A percentile compares a stretch with the other conserved stretches of the same genome.
Evolutionary conservation across 257 asterid species (phyloP).

Genomic region (Misopates orontium): DNA sequence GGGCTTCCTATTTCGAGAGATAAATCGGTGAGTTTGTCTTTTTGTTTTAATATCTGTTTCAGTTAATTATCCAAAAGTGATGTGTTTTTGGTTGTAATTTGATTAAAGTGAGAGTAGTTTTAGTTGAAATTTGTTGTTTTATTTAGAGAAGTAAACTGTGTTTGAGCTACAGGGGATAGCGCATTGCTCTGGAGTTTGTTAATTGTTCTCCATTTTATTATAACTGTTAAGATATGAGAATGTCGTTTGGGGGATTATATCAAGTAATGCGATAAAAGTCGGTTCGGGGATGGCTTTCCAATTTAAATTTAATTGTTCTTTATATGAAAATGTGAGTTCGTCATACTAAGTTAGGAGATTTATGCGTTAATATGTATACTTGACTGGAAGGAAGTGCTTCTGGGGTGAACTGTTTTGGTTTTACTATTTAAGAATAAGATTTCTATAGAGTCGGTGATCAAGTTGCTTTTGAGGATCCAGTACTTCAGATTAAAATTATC

Average conservation of each 20-base stretch:
- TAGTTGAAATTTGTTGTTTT: neutral
- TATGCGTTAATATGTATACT: conserved; percentile 21
- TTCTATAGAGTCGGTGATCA: conserved; percentile 7
- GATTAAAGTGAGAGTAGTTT: too few relatives aligned
- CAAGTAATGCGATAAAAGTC: too few relatives aligned
- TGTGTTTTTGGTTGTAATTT: conserved; percentile 16
- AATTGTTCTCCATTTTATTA: neutral
- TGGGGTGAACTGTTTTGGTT: conserved; percentile 1
- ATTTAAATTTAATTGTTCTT: neutral
- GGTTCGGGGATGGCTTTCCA: neutral
- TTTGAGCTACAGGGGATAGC: neutral
- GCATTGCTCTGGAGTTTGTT: neutral
- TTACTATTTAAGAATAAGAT: conserved; percentile 5
- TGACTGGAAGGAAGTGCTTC: conserved; percentile 15
- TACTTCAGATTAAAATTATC: too few relatives aligned
- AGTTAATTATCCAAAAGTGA: conserved; percentile 8
- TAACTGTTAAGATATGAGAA: conserved; percentile 19
- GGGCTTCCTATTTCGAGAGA: conserved; percentile 88
- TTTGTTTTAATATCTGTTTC: neutral
- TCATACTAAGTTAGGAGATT: conserved; percentile 8
- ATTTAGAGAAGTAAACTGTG: neutral
- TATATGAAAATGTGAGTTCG: conserved; percentile 15
- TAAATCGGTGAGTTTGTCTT: conserved; percentile 62
- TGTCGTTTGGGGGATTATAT: neutral
- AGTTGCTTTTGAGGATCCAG: conserved; percentile 19